Percentiles rank a stretch among this genome's conserved stretches.
Conservation (phyloP, 1,284 basidiomycete species). For the Abortiporus biennis region DNA sequence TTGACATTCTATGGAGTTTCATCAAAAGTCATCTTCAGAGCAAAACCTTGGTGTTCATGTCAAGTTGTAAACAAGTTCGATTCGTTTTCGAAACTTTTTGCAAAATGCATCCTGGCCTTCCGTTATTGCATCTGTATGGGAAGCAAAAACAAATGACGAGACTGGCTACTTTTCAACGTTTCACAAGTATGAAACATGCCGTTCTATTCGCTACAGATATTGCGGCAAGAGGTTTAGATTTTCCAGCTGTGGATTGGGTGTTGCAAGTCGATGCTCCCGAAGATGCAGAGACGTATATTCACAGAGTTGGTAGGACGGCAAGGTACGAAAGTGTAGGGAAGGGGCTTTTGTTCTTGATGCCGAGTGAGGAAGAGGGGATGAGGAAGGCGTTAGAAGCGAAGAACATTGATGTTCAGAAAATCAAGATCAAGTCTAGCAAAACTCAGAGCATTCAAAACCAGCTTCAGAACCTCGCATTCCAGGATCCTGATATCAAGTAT, state of each 20-base stretch:
- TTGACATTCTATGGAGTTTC: constrained; percentile 92
- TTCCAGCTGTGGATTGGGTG: constrained; percentile 97
- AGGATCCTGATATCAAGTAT: constrained; percentile 97
- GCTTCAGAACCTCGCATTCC: constrained; percentile 90
- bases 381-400: constrained; percentile 66
- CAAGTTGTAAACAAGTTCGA: constrained; percentile 93
- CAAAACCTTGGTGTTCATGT: constrained; percentile 94
- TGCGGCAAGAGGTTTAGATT: constrained; percentile 94
- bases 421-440: constrained; percentile 90
- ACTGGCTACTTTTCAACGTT: constrained; percentile 77
- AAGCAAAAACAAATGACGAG: constrained; percentile 95
- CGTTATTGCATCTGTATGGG: constrained; percentile 90
- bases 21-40: constrained; percentile 91
- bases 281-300: constrained; percentile 97
- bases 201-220: constrained; percentile 96
- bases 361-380: constrained; percentile 94
- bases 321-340: constrained; percentile 91
- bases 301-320: constrained; percentile 94
- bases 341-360: constrained; percentile 77
- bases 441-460: constrained; percentile 84
- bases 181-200: constrained; percentile 74
- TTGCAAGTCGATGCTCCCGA: constrained; percentile 97
- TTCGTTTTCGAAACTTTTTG: constrained; percentile 98
- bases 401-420: constrained; percentile 71
- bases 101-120: constrained; percentile 89